A percentile compares a stretch with the other conserved stretches of the same genome.
Evolutionary conservation across 2,329 filamentous ascomycete species (phyloP).

Genomic region (Cladorrhinum sp.): DNA sequence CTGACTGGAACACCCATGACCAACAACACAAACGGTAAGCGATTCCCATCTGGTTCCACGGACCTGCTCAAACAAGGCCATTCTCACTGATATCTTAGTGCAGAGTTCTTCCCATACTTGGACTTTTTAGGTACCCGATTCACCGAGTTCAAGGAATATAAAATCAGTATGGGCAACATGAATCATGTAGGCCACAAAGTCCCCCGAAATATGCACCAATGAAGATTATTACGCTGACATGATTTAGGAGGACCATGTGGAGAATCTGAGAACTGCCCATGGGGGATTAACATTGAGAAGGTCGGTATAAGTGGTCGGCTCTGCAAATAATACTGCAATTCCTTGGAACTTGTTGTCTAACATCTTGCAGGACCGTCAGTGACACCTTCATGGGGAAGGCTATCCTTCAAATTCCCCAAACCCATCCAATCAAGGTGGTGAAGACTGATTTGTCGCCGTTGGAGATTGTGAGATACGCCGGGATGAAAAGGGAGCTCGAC

Average conservation of each 20-base stretch:
- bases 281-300: constrained; percentile 1
- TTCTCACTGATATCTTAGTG: neutral
- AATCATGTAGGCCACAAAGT: neutral
- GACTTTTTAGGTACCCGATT: constrained; percentile 11
- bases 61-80: neutral
- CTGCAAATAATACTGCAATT: neutral
- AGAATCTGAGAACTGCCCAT: neutral
- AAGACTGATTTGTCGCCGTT: neutral
- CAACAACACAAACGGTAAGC: constrained; percentile 13
- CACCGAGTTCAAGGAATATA: neutral
- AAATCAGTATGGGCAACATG: neutral
- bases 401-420: constrained; percentile 13
- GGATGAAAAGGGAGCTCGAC: neutral
- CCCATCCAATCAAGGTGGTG: neutral
- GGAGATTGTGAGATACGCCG: neutral
- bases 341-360: neutral
- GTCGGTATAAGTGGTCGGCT: constrained; percentile 2
- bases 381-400: constrained; percentile 17
- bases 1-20: constrained; percentile 20
- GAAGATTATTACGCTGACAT: neutral
- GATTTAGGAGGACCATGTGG: neutral
- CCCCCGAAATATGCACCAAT: neutral
- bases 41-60: neutral
- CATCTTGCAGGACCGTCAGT: neutral
- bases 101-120: constrained; percentile 12